Percentiles rank a stretch among this genome's conserved stretches.
These are phyloP conservation scores for Sporormia fimetaria DNA, from an alignment of 495 filamentous ascomycete genomes.

Conservation along the genomic window DNA sequence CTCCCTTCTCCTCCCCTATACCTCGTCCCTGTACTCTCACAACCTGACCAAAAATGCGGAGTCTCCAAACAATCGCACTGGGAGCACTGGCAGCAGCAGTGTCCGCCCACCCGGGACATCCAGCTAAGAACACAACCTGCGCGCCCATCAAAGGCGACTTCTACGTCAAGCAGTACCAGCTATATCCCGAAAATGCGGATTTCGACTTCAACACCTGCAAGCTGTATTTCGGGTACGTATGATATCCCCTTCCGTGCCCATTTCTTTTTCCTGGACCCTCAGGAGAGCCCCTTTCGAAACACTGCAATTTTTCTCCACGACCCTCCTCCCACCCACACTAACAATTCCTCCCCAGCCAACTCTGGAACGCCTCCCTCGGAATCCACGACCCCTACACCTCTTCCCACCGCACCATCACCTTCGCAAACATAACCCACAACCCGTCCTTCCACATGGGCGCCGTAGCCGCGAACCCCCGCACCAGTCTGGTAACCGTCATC, in stretches of 20 bases:
- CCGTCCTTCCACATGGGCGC: constrained; percentile 18
- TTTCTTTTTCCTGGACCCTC: not conserved
- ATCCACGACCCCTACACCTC: constrained; percentile 19
- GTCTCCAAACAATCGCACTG: not conserved
- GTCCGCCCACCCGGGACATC: not conserved
- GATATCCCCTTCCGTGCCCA: not conserved
- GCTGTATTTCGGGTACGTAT: constrained; percentile 18
- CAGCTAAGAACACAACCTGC: constrained; percentile 1
- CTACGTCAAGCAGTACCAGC: constrained; percentile 13
- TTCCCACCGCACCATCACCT: constrained; percentile 10
- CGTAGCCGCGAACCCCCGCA: constrained; percentile 7
- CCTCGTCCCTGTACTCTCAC: too few species aligned
- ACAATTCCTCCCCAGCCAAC: constrained; percentile 9
- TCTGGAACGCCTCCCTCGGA: constrained; percentile 22
- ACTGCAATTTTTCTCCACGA: too few species aligned
- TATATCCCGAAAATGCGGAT: constrained; percentile 20
- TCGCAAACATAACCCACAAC: constrained; percentile 16
- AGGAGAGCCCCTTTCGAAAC: too few species aligned
- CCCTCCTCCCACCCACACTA: too few species aligned
- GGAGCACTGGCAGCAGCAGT: not conserved
- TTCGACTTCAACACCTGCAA: constrained; percentile 18
- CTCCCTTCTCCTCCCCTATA: too few species aligned
- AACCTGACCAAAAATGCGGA: constrained; percentile 1
- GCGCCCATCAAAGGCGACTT: constrained; percentile 15
- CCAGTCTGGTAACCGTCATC: constrained; percentile 14